Percentiles rank a stretch among this genome's conserved stretches.
Conservation (phyloP, 805 yeast genomes). For the Metschnikowia hibisci region DNA sequence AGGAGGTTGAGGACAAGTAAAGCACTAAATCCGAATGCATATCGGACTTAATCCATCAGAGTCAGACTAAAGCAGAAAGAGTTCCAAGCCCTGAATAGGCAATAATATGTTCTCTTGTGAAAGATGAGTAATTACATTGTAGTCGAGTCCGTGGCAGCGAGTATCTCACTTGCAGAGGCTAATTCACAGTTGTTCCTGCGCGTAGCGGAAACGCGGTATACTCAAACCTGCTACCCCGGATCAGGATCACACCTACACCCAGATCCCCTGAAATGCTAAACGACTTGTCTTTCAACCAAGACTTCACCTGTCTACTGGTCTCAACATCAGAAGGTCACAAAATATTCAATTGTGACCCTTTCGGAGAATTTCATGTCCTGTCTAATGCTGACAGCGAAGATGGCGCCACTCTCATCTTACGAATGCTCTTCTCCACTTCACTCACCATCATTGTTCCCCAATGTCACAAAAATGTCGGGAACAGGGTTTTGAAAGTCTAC, state of each 20-base stretch:
- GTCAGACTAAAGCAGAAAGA: too few species aligned
- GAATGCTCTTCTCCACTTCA: conserved; percentile 41
- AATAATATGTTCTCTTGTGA: too few species aligned
- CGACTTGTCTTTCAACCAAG: conserved; percentile 41
- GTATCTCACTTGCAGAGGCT: too few species aligned
- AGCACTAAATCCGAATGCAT: too few species aligned
- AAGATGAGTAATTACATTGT: too few species aligned
- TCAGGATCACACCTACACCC: neutral
- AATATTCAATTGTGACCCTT: conserved; percentile 44
- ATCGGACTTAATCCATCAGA: too few species aligned
- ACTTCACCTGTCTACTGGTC: conserved; percentile 36
- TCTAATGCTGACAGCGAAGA: conserved; percentile 5
- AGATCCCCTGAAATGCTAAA: conserved; percentile 22
- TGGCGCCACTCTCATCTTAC: conserved; percentile 30
- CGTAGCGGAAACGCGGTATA: conserved; percentile 1
- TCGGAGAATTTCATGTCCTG: conserved; percentile 40
- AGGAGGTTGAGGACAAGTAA: conserved; percentile 36
- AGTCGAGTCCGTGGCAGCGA: too few species aligned
- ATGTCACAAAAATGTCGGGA: conserved; percentile 19
- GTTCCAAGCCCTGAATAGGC: too few species aligned
- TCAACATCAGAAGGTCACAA: conserved; percentile 31
- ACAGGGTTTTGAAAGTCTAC: conserved; percentile 34
- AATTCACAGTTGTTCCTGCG: neutral
- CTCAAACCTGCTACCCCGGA: conserved; percentile 1
- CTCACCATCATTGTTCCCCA: conserved; percentile 39